phyloP scores from a whole-genome alignment of 306 rosid genomes.

The Luffa acutangula region DNA sequence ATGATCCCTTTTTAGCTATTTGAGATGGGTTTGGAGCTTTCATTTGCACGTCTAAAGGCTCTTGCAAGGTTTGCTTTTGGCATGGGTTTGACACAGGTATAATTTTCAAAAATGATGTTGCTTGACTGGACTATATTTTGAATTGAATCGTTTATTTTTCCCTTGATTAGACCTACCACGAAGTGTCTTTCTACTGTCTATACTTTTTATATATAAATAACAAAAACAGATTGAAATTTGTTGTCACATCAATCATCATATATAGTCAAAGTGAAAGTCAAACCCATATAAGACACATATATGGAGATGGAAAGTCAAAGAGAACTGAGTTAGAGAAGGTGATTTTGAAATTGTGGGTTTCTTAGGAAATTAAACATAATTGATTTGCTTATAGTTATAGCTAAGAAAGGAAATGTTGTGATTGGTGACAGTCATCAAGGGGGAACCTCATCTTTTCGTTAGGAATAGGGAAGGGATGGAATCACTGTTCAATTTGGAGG shows the following conservation, averaged over 20 bases:
- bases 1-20: constrained; percentile 50
- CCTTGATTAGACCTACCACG: neutral
- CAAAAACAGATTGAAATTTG: neutral
- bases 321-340: neutral
- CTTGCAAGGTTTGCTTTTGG: constrained; percentile 96
- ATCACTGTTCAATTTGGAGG: neutral
- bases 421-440: no score
- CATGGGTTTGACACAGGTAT: constrained; percentile 96
- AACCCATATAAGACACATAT: neutral
- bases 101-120: constrained; percentile 1
- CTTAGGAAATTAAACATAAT: neutral
- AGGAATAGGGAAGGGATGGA: neutral
- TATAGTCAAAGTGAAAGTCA: neutral
- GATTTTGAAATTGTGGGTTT: neutral
- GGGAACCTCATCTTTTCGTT: neutral
- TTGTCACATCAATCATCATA: neutral
- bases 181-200: neutral
- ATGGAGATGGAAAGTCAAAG: neutral
- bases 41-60: constrained; percentile 94
- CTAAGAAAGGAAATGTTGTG: no score
- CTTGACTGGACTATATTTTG: neutral
- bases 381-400: neutral
- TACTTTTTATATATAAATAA: neutral
- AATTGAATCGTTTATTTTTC: neutral
- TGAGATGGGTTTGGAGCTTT: constrained; percentile 99